phyloP scores from a whole-genome alignment of 1,284 basidiomycete genomes.

The Pseudozyma tsukubaensis region DNA sequence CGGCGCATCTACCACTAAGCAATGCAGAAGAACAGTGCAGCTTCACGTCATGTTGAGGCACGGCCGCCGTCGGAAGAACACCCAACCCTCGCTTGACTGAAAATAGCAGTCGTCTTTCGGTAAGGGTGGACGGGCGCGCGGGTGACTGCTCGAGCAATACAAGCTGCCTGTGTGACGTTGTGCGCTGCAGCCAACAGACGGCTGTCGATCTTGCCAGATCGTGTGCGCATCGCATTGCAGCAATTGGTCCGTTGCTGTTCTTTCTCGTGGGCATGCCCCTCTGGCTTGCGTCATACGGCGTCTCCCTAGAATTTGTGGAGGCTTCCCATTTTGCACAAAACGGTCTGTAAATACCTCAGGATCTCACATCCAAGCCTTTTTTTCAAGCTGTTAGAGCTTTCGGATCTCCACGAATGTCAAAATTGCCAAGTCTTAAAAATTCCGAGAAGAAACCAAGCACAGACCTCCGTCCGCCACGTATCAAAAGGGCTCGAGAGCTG shows the following conservation, averaged over 20 bases:
- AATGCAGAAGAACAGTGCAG: slow-evolving; percentile 22
- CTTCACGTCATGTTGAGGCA: slow-evolving; percentile 34
- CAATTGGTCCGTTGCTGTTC: slow-evolving; percentile 3
- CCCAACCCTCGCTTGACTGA: slow-evolving; percentile 3
- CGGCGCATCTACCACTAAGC: slow-evolving; percentile 27
- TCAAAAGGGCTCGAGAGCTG: too few species aligned
- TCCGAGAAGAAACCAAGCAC: background rate
- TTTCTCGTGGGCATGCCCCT: slow-evolving; percentile 2
- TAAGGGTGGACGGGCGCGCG: background rate
- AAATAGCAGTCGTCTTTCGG: slow-evolving; percentile 18
- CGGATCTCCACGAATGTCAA: background rate
- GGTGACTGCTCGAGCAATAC: too few species aligned
- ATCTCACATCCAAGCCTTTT: slow-evolving; percentile 10
- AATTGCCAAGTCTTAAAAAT: too few species aligned
- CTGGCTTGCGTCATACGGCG: slow-evolving; percentile 41
- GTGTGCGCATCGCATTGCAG: slow-evolving; percentile 13
- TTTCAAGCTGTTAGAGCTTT: too few species aligned
- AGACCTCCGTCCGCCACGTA: too few species aligned
- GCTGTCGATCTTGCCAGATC: slow-evolving; percentile 26
- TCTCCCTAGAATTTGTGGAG: slow-evolving; percentile 18
- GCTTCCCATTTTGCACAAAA: background rate
- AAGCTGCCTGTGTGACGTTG: background rate
- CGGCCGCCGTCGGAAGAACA: background rate
- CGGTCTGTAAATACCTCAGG: too few species aligned
- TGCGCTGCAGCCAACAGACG: background rate